phyloP scores from a whole-genome alignment of 202 grass and related monocot genomes.

The Brachypodium distachyon region DNA sequence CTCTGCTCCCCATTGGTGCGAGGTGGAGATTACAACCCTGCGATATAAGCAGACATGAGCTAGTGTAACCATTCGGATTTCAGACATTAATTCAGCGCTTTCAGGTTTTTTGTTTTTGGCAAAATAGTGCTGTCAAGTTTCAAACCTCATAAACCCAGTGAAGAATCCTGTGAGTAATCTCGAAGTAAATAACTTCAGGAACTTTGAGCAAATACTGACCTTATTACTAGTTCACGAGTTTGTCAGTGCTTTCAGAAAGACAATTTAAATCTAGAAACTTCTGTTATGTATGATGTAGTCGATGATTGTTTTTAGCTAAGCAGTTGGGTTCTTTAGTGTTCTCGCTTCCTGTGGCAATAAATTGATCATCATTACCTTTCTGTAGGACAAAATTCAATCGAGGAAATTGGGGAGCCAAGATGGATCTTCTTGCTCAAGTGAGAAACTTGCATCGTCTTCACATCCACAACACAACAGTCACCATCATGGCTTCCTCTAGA shows the following conservation, averaged over 20 bases:
- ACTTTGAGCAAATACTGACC: background rate
- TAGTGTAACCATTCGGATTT: background rate
- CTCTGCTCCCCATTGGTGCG: constrained; percentile 59
- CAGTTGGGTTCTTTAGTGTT: background rate
- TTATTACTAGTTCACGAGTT: background rate
- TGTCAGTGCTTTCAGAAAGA: background rate
- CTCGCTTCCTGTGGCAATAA: background rate
- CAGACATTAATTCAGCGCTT: background rate
- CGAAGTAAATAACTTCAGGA: background rate
- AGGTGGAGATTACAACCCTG: constrained; percentile 74
- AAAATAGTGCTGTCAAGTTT: too few species aligned
- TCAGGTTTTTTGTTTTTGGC: too few species aligned
- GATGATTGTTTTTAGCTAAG: background rate
- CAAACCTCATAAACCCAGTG: background rate
- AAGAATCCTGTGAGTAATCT: background rate
- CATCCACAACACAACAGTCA: constrained; percentile 61
- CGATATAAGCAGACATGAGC: background rate
- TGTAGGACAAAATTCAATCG: constrained; percentile 79
- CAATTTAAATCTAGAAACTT: background rate
- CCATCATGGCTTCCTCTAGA: constrained; percentile 67
- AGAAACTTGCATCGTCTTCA: constrained; percentile 66
- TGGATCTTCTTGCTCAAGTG: constrained; percentile 76
- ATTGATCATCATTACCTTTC: constrained; percentile 48
- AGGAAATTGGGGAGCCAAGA: constrained; percentile 50
- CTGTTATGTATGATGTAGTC: background rate